phyloP scores from a whole-genome alignment of 805 yeast genomes.

The Scheffersomyces amazonensis region DNA sequence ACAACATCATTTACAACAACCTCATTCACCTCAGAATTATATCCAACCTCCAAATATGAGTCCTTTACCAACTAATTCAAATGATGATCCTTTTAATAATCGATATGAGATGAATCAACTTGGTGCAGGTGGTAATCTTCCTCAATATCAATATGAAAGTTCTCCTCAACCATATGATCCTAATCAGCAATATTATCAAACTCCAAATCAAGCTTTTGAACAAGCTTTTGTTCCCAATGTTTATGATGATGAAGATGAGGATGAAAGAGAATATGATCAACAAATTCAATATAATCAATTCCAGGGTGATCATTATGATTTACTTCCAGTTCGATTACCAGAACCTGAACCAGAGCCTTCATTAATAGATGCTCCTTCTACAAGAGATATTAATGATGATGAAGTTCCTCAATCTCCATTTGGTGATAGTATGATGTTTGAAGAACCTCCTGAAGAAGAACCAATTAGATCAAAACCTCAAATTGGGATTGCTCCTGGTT shows the following conservation, averaged over 20 bases:
- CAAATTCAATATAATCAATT: constrained; percentile 36
- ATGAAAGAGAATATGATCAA: constrained; percentile 37
- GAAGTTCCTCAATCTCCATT: constrained; percentile 23
- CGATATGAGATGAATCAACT: constrained; percentile 10
- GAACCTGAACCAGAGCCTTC: constrained; percentile 9
- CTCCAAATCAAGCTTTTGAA: constrained; percentile 12
- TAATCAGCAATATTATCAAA: not conserved
- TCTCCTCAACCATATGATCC: not conserved
- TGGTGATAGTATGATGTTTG: constrained; percentile 23
- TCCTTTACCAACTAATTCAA: not conserved
- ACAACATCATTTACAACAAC: not conserved
- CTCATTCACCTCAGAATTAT: not conserved
- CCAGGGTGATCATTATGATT: constrained; percentile 41
- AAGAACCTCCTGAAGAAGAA: constrained; percentile 33
- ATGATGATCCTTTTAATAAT: constrained; percentile 3
- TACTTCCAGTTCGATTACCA: constrained; percentile 24
- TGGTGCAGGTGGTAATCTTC: not conserved
- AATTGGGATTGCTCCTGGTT: constrained; percentile 32
- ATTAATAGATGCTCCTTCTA: constrained; percentile 3
- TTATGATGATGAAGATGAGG: constrained; percentile 39
- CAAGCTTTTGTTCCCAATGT: constrained; percentile 45
- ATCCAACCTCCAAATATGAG: not conserved
- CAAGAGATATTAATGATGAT: constrained; percentile 8
- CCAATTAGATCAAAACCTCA: constrained; percentile 33
- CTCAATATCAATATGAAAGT: not conserved